These are phyloP conservation scores for Saccharomycopsis fermentans DNA, from an alignment of 805 yeast genomes.

Conservation along the genomic window DNA sequence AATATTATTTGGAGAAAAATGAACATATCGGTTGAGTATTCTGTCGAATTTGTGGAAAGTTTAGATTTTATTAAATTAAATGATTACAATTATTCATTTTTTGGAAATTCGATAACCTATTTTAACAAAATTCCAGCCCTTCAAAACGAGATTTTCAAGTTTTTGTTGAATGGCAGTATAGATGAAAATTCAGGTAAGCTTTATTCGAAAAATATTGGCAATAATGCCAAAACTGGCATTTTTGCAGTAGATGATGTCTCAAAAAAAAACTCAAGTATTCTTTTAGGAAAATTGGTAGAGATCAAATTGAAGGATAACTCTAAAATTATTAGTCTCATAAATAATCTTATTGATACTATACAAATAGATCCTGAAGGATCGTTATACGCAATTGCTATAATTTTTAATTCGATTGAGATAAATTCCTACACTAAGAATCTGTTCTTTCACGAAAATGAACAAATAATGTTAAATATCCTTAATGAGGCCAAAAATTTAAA, in stretches of 20 bases:
- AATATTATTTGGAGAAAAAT: constrained; percentile 26
- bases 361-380: neutral
- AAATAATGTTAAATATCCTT: neutral
- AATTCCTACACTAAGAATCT: neutral
- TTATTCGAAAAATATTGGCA: neutral
- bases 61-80: constrained; percentile 45
- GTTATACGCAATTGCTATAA: neutral
- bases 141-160: constrained; percentile 7
- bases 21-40: constrained; percentile 27
- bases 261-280: constrained; percentile 32
- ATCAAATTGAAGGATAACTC: neutral
- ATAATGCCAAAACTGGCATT: constrained; percentile 22
- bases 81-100: constrained; percentile 31
- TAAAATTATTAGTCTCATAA: constrained; percentile 10
- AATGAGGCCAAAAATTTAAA: constrained; percentile 1
- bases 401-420: constrained; percentile 17
- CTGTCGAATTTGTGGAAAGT: constrained; percentile 45
- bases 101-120: constrained; percentile 25
- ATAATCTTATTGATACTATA: neutral
- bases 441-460: constrained; percentile 10
- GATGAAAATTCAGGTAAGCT: neutral
- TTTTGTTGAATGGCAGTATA: constrained; percentile 5
- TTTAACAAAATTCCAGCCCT: constrained; percentile 3
- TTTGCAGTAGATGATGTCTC: constrained; percentile 32
- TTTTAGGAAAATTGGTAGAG: constrained; percentile 19